Conservation (phyloP, 2,329 filamentous ascomycete genomes). For the Aaosphaeria arxii region DNA sequence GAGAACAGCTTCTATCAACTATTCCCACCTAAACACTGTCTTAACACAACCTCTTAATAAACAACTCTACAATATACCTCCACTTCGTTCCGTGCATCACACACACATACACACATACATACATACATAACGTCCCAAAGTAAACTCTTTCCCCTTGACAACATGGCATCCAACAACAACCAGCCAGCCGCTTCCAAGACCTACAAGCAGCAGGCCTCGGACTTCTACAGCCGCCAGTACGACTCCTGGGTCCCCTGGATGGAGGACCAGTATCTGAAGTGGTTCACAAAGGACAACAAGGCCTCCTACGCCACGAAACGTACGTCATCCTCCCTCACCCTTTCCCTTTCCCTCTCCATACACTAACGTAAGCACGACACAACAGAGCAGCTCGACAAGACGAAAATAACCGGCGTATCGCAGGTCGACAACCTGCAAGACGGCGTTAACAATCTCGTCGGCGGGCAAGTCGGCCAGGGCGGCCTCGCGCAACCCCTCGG, state of each 20-base stretch:
- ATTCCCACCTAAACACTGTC: no score
- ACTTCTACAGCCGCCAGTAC: conserved; percentile 69
- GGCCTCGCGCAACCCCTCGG: conserved; percentile 64
- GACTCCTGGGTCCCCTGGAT: conserved; percentile 75
- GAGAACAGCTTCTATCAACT: no score
- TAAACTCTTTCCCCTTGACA: neutral
- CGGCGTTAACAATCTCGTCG: conserved; percentile 60
- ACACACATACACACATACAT: no score
- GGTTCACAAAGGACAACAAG: conserved; percentile 76
- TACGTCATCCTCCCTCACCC: conserved; percentile 35
- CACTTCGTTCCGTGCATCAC: no score
- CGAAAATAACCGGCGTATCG: conserved; percentile 65
- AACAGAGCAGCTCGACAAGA: conserved; percentile 63
- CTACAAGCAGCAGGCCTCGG: conserved; percentile 27
- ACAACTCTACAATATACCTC: no score
- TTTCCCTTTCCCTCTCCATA: neutral
- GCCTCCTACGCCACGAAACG: conserved; percentile 68
- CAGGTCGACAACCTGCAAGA: conserved; percentile 69
- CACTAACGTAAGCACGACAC: neutral
- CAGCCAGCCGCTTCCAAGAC: conserved; percentile 15
- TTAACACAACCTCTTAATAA: no score
- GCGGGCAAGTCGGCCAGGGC: conserved; percentile 65
- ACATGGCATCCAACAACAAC: conserved; percentile 4
- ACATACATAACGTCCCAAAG: no score
- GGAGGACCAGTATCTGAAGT: conserved; percentile 69